Evolutionary conservation across 768 basidiomycete genomes (phyloP), one percentile per base, ranked within the genome.

Genomic region (Xerocomus brunneocitrinus): DNA sequence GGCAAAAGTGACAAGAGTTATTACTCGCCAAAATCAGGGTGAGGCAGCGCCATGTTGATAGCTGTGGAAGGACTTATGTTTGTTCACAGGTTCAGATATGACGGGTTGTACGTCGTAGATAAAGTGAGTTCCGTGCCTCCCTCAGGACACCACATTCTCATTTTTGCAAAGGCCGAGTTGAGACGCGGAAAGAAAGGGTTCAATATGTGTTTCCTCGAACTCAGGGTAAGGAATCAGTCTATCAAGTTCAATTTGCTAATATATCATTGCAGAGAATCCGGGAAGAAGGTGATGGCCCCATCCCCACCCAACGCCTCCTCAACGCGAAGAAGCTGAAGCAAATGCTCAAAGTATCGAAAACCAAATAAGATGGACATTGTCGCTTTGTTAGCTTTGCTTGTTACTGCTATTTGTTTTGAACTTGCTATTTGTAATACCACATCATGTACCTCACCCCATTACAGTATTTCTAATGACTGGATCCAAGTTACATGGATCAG

Each of bases 51-150:
- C 14, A 30, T 19, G 8, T 45, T 8, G 16, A 27, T 30, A 6
- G 36, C 24, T 22, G 19, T 34, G 12, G 31, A 27, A 39, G 2
- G 14, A 43, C 42, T 55, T 25, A 64, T 3, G 22, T 27, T 35
- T 0, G n/a, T 39, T 24, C 25, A 16, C 12, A 70, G 70, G 48
- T 70, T 59, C 45, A 61, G 69, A 43, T 70, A 70, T 39, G 69
- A 70, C 27, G 69, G 69, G 5, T 58, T 70, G 12, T 72, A 70
- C 38, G 24, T 62, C 4, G 69, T 70, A 1, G 58, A 61, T 10
- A 53, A 51, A 3, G 68, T 70, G 12, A 27, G 58, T 59, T 8
- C 5, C 14, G 32, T 35, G 1, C 25, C 48, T 49, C 8, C 8
- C 3, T 55, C 35, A 4, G 1, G 3, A 8, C 19, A 16, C n/a